Evolutionary conservation across 1,284 basidiomycete genomes (phyloP).

Genomic region (Apiotrichum veenhuisii): DNA sequence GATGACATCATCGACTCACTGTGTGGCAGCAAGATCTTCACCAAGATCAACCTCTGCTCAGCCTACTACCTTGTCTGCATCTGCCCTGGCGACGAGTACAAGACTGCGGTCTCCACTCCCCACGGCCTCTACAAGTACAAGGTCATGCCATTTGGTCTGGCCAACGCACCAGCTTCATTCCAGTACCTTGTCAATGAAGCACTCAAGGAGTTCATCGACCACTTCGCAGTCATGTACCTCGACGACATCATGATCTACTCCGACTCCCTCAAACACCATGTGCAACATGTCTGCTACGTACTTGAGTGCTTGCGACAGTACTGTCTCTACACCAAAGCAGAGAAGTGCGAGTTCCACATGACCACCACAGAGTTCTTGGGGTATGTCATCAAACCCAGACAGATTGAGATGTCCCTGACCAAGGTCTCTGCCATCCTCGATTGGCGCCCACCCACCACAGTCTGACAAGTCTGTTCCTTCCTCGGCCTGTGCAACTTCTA

Average conservation of each 20-base stretch:
- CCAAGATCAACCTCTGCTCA: conserved; percentile 38
- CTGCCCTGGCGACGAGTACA: conserved; percentile 38
- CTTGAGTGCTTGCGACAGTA: conserved; percentile 43
- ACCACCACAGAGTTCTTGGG: conserved; percentile 24
- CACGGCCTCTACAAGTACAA: conserved; percentile 48
- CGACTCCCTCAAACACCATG: conserved; percentile 47
- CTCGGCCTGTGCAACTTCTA: conserved; percentile 51
- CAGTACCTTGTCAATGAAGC: conserved; percentile 40
- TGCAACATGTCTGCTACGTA: conserved; percentile 34
- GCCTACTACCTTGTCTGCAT: conserved; percentile 44
- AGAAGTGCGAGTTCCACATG: conserved; percentile 51
- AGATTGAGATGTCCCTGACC: conserved; percentile 49
- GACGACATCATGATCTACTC: conserved; percentile 52
- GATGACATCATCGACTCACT: no score
- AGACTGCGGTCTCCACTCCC: conserved; percentile 46
- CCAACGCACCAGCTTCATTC: conserved; percentile 47
- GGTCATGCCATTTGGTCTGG: conserved; percentile 52
- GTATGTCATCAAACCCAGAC: conserved; percentile 15
- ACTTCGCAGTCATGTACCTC: conserved; percentile 38
- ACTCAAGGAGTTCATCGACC: conserved; percentile 33
- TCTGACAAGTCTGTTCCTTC: conserved; percentile 47
- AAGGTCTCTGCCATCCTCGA: no score
- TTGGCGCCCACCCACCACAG: no score
- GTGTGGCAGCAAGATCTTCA: conserved; percentile 32
- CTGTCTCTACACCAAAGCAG: conserved; percentile 44